Base-by-base conservation (phyloP, 768 basidiomycete genomes). In the Cystobasidium ongulense region DNA sequence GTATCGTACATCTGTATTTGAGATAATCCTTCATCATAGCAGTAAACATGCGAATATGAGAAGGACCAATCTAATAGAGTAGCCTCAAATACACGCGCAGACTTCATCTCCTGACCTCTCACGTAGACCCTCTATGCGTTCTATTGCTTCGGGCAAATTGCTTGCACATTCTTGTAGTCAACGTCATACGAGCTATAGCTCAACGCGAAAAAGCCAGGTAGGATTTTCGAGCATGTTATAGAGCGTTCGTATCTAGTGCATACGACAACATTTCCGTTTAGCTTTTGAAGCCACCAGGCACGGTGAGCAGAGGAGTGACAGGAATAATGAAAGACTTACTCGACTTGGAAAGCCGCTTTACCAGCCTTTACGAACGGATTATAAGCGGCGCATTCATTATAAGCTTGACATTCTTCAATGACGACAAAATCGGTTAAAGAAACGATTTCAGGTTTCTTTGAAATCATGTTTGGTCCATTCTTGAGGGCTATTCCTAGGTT, bases 381-480 rank as follows among this genome's bases (percentile, higher is more conserved):
- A 43, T 71, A 71, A 8, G 10, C 25, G 10, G 2, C 27, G 25
- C 68, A 71, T 29, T 71, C 68, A 43, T 71, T 43, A 52, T 7
- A 71, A 4, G 29, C 54, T 10, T 23, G 21, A 36, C 68, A 71
- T 59, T 71, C 36, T 59, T 71, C 68, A 29, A 71, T 59, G 27
- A 71, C 38, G 3, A 38, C 53, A 31, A 71, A 71, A 25, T 71
- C 68, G 8, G 7, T 71, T 13, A 71, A 10, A 4, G 50, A 10
- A 31, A 71, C 68, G 17, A 71, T 59, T 18, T 36, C 54, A 31
- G 68, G 68, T n/a, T 52, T 52, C 25, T 71, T 59, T 8, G 27
- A 53, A 27, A 71, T 71, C 68, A 71, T 71, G 38, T 59, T 53
- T 23, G 68, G 68, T 35, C 68, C 54, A 29, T 71, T 71, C 54